Conservation (phyloP, 208 protist species). For the Endotrypanum monterogeii region DNA sequence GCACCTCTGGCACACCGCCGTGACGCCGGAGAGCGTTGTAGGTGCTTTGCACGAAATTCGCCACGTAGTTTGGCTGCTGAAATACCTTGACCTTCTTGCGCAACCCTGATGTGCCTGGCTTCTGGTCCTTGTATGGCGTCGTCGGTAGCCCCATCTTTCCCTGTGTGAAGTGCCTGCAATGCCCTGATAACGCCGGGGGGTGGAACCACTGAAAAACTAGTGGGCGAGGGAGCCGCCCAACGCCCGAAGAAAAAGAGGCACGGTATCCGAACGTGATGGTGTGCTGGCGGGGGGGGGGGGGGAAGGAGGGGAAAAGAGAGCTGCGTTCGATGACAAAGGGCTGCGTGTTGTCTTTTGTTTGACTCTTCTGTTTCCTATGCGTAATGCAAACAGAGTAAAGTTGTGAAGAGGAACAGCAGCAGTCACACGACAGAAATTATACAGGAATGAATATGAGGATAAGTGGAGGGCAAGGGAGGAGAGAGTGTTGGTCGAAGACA, state of each 20-base stretch:
- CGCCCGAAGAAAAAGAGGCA: not conserved
- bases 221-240: too few relatives aligned
- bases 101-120: slow-evolving; percentile 96
- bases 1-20: slow-evolving; percentile 49
- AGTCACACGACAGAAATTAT: too few relatives aligned
- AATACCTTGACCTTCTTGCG: slow-evolving; percentile 96
- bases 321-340: too few relatives aligned
- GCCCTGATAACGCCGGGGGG: not conserved
- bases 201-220: too few relatives aligned
- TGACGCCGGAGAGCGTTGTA: slow-evolving; percentile 90
- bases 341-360: too few relatives aligned
- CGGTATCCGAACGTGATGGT: slow-evolving; percentile 2
- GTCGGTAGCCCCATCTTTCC: slow-evolving; percentile 42
- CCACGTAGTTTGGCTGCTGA: slow-evolving; percentile 92
- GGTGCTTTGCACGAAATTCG: slow-evolving; percentile 97
- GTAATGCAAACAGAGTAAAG: too few relatives aligned
- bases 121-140: slow-evolving; percentile 87
- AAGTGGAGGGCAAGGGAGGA: too few relatives aligned
- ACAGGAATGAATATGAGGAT: too few relatives aligned
- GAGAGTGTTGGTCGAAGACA: too few relatives aligned
- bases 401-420: too few relatives aligned
- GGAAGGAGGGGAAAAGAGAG: not conserved
- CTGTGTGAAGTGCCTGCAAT: not conserved
- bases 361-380: too few relatives aligned
- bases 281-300: slow-evolving; percentile 1